Base-by-base conservation (phyloP, 352 stramenopile species). In the Phytophthora sansomeana region DNA sequence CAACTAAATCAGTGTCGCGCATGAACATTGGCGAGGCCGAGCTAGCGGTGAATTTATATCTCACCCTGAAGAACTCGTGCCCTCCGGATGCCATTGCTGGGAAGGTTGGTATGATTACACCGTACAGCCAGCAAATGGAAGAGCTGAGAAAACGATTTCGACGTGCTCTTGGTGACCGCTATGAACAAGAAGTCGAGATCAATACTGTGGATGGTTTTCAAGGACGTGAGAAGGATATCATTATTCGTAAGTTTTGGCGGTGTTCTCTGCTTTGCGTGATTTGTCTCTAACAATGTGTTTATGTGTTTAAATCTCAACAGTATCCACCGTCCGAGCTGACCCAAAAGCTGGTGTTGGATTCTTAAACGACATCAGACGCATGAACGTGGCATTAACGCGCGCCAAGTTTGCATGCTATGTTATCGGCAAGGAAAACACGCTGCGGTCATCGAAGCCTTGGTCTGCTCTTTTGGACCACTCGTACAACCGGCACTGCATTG, bases 201-300 rank as follows among this genome's bases (percentile, higher is more conserved):
- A 97, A 96, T 61, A 97, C 91, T 3, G 91, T 97, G 35, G 92
- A 98, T 41, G 93, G 91, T 5, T 97, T 97, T 51, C 92, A 98
- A 69, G 92, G 90, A n/a, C 81, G 89, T 36, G 89, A 97, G 41
- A 97, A 97, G 68, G 90, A 97, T 57, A 94, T 97, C 62, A 96
- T 97, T 68, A 96, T 97, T 54, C 59, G 88, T 96, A 84, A 39
- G 83, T 90, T 24, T 24, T 19, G 38, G 16, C 39, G n/a, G 14
- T 46, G n/a, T 46, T 13, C n/a, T 46, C 17, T 5, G 17, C 39
- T 50, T 4, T 29, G 28, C 7, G n/a, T 19, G 24, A 11, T 35
- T 1, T 29, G 5, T 62, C 32, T 51, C 32, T 72, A 65, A 72
- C 42, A 21, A 28, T 65, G 43, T 67, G 30, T 9, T 33, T 47